Conservation (phyloP, 768 basidiomycete species). For the Russula emetica region DNA sequence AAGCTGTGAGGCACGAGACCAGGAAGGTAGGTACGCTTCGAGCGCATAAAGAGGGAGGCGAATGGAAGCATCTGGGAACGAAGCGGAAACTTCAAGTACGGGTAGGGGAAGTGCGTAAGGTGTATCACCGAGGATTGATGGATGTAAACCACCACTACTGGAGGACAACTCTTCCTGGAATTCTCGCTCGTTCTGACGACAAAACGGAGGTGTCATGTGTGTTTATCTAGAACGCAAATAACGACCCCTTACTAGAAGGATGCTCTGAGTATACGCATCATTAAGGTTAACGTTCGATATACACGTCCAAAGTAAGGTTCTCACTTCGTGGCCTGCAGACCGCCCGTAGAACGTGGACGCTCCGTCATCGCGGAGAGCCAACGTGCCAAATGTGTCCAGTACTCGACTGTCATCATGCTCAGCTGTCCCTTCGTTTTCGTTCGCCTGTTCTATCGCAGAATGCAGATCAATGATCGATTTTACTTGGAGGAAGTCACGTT, state of each 20-base stretch:
- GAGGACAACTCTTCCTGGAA: not conserved
- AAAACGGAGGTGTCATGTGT: not conserved
- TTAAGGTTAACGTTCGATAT: not conserved
- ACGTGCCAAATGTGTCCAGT: slow-evolving; percentile 65
- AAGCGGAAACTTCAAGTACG: slow-evolving; percentile 13
- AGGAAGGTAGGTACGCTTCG: slow-evolving; percentile 51
- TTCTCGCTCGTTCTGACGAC: slow-evolving; percentile 16
- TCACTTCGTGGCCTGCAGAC: slow-evolving; percentile 68
- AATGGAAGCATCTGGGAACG: slow-evolving; percentile 14
- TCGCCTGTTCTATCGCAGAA: slow-evolving; percentile 48
- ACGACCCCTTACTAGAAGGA: slow-evolving; percentile 23
- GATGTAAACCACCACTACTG: not conserved
- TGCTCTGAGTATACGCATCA: slow-evolving; percentile 4
- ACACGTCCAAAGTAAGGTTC: slow-evolving; percentile 28
- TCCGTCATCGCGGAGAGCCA: slow-evolving; percentile 66
- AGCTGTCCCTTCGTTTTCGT: slow-evolving; percentile 30
- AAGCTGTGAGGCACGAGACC: slow-evolving; percentile 53
- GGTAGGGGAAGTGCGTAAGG: slow-evolving; percentile 5
- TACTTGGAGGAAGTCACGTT: slow-evolving; percentile 55
- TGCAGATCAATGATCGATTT: slow-evolving; percentile 69
- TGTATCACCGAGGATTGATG: not conserved
- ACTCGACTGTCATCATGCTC: slow-evolving; percentile 42
- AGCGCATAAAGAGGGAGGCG: slow-evolving; percentile 28
- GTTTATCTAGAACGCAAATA: not conserved
- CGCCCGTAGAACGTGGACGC: slow-evolving; percentile 67